Conservation (phyloP, 2,329 filamentous ascomycete species). For the Endoconidiophora laricicola region DNA sequence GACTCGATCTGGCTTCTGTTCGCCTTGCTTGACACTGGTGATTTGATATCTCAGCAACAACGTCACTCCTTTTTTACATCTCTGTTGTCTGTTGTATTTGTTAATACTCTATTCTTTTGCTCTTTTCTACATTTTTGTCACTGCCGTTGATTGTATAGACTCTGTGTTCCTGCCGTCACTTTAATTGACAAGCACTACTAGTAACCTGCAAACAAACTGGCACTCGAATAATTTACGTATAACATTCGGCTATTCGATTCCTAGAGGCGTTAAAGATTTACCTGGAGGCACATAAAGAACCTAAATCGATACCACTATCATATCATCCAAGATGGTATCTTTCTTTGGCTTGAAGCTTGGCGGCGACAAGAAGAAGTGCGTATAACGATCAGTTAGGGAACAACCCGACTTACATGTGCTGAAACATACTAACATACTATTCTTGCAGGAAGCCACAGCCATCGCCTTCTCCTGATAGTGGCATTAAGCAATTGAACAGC, state of each 20-base stretch:
- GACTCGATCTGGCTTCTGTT: background rate
- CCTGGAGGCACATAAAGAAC: background rate
- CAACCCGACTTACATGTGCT: background rate
- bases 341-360: constrained; percentile 42
- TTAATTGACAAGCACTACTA: background rate
- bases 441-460: constrained; percentile 12
- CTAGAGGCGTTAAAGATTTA: background rate
- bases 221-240: too few relatives aligned
- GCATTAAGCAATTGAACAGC: background rate
- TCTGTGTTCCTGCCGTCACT: background rate
- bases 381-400: constrained; percentile 14
- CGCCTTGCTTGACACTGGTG: too few relatives aligned
- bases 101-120: background rate
- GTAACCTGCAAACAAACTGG: too few relatives aligned
- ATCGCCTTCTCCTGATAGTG: background rate
- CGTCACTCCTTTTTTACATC: constrained; percentile 10
- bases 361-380: constrained; percentile 40
- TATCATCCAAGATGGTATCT: constrained; percentile 26
- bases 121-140: background rate
- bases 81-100: constrained; percentile 9
- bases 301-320: constrained; percentile 20
- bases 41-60: constrained; percentile 6
- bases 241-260: too few relatives aligned
- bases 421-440: background rate
- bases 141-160: background rate